These are phyloP conservation scores for Candida xyloterini DNA, from an alignment of 805 yeast genomes.

Conservation along the genomic window DNA sequence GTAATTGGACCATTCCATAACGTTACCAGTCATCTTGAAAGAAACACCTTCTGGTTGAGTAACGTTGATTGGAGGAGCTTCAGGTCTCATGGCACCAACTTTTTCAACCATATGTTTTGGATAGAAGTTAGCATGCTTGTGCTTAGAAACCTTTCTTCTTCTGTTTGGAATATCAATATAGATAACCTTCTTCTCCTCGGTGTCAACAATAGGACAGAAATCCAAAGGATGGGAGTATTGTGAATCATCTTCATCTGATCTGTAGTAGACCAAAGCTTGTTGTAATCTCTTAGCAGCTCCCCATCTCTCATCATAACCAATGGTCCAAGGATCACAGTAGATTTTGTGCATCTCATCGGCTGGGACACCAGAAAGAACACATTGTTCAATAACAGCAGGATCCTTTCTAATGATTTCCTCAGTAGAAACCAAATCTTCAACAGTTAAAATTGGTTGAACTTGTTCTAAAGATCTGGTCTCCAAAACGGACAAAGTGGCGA, in stretches of 20 bases:
- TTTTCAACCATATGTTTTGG: slow-evolving; percentile 60
- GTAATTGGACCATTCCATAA: slow-evolving; percentile 76
- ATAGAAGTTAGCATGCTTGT: slow-evolving; percentile 67
- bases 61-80: slow-evolving; percentile 62
- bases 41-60: slow-evolving; percentile 84
- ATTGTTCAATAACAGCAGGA: slow-evolving; percentile 69
- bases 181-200: slow-evolving; percentile 64
- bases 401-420: slow-evolving; percentile 68
- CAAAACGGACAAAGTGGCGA: slow-evolving; percentile 45
- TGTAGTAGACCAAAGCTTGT: slow-evolving; percentile 78
- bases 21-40: slow-evolving; percentile 65
- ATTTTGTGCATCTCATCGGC: slow-evolving; percentile 56
- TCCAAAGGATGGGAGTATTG: slow-evolving; percentile 68
- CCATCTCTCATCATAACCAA: slow-evolving; percentile 68
- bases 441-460: slow-evolving; percentile 73
- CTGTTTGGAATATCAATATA: slow-evolving; percentile 72
- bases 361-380: slow-evolving; percentile 67
- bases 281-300: slow-evolving; percentile 72
- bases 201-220: slow-evolving; percentile 79
- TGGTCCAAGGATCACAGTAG: slow-evolving; percentile 67
- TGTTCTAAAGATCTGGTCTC: slow-evolving; percentile 50
- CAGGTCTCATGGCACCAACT: slow-evolving; percentile 62
- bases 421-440: slow-evolving; percentile 59
- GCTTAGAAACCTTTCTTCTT: slow-evolving; percentile 68
- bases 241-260: slow-evolving; percentile 73